Conservation (phyloP, 192 early-diverging fungal genomes). For the Lunasporangiospora selenospora region DNA sequence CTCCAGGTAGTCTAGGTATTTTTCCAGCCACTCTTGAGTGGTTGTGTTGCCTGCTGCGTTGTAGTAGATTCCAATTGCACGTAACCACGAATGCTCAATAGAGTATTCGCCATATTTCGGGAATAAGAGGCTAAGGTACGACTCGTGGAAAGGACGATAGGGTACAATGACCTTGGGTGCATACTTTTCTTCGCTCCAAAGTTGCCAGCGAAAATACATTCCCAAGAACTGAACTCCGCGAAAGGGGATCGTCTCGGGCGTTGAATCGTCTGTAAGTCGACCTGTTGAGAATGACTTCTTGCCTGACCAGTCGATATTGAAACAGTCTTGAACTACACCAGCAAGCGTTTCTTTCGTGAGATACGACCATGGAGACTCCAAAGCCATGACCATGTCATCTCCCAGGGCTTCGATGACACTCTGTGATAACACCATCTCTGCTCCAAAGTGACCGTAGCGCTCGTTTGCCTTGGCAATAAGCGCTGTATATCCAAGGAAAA, state of each 20-base stretch:
- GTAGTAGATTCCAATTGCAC: constrained; percentile 23
- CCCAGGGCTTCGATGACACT: constrained; percentile 35
- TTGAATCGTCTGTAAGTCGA: constrained; percentile 22
- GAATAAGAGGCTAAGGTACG: constrained; percentile 28
- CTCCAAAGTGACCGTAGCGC: constrained; percentile 5
- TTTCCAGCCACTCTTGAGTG: constrained; percentile 26
- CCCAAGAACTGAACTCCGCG: constrained; percentile 34
- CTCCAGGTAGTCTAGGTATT: constrained; percentile 34
- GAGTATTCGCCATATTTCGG: constrained; percentile 23
- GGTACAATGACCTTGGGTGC: constrained; percentile 38
- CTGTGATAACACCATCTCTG: constrained; percentile 7
- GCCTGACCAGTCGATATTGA: constrained; percentile 40
- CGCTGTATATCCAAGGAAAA: constrained; percentile 35
- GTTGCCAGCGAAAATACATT: constrained; percentile 31
- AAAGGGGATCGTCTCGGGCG: background rate
- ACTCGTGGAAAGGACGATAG: constrained; percentile 24
- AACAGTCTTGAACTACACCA: constrained; percentile 18
- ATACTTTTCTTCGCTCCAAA: constrained; percentile 4
- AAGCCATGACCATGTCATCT: constrained; percentile 44
- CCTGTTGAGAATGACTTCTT: constrained; percentile 32
- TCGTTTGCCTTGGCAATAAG: constrained; percentile 20
- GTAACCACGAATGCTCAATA: constrained; percentile 21
- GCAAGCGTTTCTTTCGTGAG: constrained; percentile 18
- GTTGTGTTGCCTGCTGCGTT: constrained; percentile 34
- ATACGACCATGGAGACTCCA: constrained; percentile 13